Evolutionary conservation across 352 stramenopile species (phyloP).

Genomic region (Aphanomyces invadans): DNA sequence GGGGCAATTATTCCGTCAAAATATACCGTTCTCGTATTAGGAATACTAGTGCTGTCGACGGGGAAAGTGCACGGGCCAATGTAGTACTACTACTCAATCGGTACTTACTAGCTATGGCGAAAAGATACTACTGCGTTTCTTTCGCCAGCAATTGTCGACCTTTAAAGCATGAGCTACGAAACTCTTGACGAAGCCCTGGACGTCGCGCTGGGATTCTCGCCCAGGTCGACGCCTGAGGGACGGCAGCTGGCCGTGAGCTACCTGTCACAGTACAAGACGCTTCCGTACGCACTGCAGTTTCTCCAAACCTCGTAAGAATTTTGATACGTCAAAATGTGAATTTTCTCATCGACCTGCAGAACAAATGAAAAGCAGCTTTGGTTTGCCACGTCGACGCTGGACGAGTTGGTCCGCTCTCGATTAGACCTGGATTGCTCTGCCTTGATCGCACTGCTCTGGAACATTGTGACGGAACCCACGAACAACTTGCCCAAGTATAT

Average conservation of each 20-base stretch:
- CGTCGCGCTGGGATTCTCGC: constrained; percentile 18
- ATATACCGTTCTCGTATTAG: no score
- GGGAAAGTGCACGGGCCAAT: no score
- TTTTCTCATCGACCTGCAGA: not conserved
- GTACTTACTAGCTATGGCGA: no score
- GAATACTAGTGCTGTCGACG: no score
- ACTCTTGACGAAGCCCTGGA: constrained; percentile 14
- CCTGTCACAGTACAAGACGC: constrained; percentile 19
- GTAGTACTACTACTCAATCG: no score
- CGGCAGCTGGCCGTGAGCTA: constrained; percentile 4
- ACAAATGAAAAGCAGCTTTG: constrained; percentile 21
- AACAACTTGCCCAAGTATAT: constrained; percentile 7
- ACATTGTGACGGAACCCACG: not conserved
- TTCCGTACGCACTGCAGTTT: constrained; percentile 7
- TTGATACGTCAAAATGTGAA: not conserved
- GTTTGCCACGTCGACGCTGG: constrained; percentile 21
- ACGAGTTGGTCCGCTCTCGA: constrained; percentile 17
- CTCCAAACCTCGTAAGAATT: constrained; percentile 15
- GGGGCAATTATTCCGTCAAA: no score
- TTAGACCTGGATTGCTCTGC: constrained; percentile 13
- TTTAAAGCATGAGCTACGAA: not conserved
- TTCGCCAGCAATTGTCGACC: not conserved
- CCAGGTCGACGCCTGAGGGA: constrained; percentile 4
- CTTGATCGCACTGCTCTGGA: constrained; percentile 12
- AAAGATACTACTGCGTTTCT: no score